Conservation (phyloP, 179 eudicot genomes). For the Camellia oleifera region DNA sequence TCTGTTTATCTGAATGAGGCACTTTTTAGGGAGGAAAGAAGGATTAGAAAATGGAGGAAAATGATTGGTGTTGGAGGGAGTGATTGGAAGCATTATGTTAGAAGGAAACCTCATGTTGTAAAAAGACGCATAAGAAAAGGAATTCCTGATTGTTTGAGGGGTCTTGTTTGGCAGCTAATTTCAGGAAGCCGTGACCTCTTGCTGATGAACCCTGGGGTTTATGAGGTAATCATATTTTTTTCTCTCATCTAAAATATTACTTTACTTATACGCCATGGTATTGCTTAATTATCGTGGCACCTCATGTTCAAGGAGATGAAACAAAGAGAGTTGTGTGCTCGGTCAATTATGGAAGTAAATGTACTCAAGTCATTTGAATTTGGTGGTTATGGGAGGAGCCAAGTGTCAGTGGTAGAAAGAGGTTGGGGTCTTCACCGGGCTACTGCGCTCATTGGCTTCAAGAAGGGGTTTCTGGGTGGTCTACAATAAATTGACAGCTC, state of each 20-base stretch:
- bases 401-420: too few species aligned
- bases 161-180: conserved; percentile 96
- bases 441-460: too few species aligned
- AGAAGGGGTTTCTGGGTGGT: too few species aligned
- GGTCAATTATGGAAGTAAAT: too few species aligned
- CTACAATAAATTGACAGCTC: too few species aligned
- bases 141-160: conserved; percentile 95
- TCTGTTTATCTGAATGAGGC: neutral
- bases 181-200: conserved; percentile 97
- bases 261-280: neutral
- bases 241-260: neutral
- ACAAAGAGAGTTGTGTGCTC: too few species aligned
- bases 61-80: conserved; percentile 99
- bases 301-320: neutral
- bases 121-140: conserved; percentile 94
- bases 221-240: conserved; percentile 49
- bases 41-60: conserved; percentile 92
- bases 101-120: conserved; percentile 80
- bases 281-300: neutral
- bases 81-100: conserved; percentile 89
- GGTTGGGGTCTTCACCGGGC: too few species aligned
- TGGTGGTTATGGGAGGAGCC: too few species aligned
- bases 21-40: conserved; percentile 80
- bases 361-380: too few species aligned
- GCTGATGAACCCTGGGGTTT: conserved; percentile 96